Percentiles rank a stretch among this genome's conserved stretches.
Conservation (phyloP, 2,329 filamentous ascomycete genomes). For the Fusarium dlaminii region DNA sequence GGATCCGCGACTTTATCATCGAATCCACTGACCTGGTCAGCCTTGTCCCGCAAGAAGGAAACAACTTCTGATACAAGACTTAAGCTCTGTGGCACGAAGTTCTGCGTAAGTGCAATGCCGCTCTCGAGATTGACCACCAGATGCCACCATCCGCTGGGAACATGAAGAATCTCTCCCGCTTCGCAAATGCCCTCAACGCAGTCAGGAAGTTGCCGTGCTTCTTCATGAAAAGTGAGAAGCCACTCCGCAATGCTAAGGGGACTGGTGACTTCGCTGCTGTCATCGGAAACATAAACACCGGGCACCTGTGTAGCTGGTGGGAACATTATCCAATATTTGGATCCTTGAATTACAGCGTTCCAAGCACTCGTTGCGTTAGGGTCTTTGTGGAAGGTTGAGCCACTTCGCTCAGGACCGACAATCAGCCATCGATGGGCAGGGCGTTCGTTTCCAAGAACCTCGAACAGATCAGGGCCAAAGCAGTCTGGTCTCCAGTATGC, state of each 20-base stretch:
- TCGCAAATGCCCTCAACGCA: constrained; percentile 87
- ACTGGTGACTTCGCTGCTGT: constrained; percentile 92
- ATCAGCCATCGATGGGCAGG: constrained; percentile 95
- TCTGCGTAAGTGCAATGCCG: constrained; percentile 91
- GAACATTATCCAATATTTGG: constrained; percentile 99
- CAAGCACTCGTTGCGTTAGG: constrained; percentile 81
- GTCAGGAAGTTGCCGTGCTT: constrained; percentile 78
- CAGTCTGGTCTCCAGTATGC: constrained; percentile 84
- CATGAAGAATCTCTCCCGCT: constrained; percentile 87
- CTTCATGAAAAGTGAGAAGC: constrained; percentile 87
- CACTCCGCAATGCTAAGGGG: constrained; percentile 97
- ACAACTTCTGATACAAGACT: constrained; percentile 77
- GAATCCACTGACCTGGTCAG: constrained; percentile 90
- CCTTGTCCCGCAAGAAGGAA: constrained; percentile 81
- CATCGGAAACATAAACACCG: constrained; percentile 87
- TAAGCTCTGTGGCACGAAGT: constrained; percentile 78
- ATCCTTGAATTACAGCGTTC: constrained; percentile 91
- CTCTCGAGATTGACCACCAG: constrained; percentile 88
- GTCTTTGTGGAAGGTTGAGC: constrained; percentile 94
- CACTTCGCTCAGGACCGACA: constrained; percentile 84
- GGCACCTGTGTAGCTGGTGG: constrained; percentile 81
- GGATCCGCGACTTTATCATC: constrained; percentile 75
- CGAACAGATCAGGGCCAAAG: constrained; percentile 88
- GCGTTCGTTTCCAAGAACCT: constrained; percentile 77
- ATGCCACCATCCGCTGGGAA: constrained; percentile 97